Evolutionary conservation across 331 rosid species (phyloP).

Genomic region (Quercus lobata): DNA sequence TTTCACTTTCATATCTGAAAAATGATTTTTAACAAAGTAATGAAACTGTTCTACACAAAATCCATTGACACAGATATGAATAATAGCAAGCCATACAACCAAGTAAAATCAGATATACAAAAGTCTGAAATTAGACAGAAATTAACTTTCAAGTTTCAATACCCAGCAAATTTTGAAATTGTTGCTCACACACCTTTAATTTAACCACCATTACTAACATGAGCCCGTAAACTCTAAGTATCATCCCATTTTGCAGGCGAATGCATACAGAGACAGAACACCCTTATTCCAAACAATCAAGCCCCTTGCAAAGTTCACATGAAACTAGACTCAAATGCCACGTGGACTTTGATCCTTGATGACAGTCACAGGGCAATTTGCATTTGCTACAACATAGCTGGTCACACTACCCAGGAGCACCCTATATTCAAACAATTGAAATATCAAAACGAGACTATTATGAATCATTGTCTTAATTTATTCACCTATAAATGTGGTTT

Average conservation of each 20-base stretch:
- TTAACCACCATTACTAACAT: neutral
- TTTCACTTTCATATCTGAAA: too few species aligned
- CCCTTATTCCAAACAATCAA: neutral
- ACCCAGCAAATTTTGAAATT: neutral
- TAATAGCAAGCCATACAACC: neutral
- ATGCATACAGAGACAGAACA: neutral
- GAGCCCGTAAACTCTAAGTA: neutral
- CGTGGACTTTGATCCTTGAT: slow-evolving; percentile 36
- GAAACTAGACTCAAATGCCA: neutral
- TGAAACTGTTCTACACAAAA: neutral
- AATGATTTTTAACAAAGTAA: neutral
- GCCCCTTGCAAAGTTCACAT: neutral
- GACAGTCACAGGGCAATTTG: slow-evolving; percentile 49
- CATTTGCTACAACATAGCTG: slow-evolving; percentile 45
- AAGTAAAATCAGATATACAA: neutral
- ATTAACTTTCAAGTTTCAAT: neutral
- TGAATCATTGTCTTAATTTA: neutral
- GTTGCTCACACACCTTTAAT: neutral
- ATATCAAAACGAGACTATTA: neutral
- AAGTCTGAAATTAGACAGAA: neutral
- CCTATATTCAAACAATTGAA: slow-evolving; percentile 26
- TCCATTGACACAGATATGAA: neutral
- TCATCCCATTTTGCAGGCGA: neutral
- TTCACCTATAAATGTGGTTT: neutral
- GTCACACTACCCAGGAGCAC: slow-evolving; percentile 72